Evolutionary conservation across 148 eudicot genomes (phyloP).

Genomic region (Rhododendron mucronatum): DNA sequence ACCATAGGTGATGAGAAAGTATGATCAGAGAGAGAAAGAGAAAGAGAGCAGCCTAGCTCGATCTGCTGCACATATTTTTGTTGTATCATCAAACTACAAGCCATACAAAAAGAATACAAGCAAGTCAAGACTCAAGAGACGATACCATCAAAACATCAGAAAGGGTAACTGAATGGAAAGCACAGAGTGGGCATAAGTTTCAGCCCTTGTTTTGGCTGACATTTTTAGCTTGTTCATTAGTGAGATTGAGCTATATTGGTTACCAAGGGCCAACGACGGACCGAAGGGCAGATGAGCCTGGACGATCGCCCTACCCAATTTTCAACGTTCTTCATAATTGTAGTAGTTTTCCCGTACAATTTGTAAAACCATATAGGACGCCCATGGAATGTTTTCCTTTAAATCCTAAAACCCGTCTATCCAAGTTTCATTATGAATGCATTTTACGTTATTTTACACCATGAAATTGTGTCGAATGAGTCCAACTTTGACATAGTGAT

Average conservation of each 20-base stretch:
- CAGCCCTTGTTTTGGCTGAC: not conserved
- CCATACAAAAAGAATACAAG: not conserved
- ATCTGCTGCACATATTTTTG: not conserved
- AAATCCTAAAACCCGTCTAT: too few species aligned
- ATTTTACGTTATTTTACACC: too few species aligned
- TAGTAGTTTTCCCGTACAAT: not conserved
- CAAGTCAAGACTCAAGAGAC: not conserved
- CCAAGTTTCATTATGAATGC: too few species aligned
- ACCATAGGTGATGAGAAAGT: conserved; percentile 11
- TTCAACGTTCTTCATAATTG: too few species aligned
- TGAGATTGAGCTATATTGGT: not conserved
- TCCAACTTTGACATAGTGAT: too few species aligned
- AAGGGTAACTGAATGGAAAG: not conserved
- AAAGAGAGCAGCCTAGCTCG: not conserved
- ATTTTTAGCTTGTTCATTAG: not conserved
- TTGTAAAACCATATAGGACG: not conserved
- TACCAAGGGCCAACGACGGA: not conserved
- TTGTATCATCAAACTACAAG: not conserved
- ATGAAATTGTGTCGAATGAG: too few species aligned
- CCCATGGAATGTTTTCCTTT: not conserved
- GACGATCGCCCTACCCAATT: not conserved
- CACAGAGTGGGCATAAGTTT: not conserved
- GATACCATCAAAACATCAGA: not conserved
- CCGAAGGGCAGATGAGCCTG: not conserved
- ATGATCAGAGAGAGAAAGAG: not conserved